A percentile compares a stretch with the other conserved stretches of the same genome.
Conservation (phyloP, 306 rosid species). For the Abrus precatorius region DNA sequence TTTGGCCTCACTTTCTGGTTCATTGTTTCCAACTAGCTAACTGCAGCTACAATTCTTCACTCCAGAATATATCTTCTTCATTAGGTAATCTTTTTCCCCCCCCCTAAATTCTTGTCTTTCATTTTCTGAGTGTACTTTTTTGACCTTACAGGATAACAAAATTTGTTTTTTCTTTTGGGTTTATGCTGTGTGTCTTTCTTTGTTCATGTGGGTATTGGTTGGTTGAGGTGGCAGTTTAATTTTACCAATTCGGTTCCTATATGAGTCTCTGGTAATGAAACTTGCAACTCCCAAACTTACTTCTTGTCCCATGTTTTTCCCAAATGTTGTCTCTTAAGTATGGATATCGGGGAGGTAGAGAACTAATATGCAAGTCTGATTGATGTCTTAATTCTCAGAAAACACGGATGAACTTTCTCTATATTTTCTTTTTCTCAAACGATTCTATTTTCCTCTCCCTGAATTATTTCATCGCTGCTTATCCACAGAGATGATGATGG, state of each 20-base stretch:
- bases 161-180: conserved; percentile 11
- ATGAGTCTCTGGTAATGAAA: conserved; percentile 32
- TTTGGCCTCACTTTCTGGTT: conserved; percentile 45
- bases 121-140: conserved; percentile 38
- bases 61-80: conserved; percentile 34
- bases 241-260: conserved; percentile 37
- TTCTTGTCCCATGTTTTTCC: conserved; percentile 21
- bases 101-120: conserved; percentile 1
- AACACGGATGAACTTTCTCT: neutral
- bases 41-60: conserved; percentile 36
- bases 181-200: conserved; percentile 37
- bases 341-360: neutral
- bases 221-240: conserved; percentile 12
- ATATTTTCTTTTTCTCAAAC: neutral
- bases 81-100: conserved; percentile 11
- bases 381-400: conserved; percentile 29
- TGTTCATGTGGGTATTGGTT: conserved; percentile 40
- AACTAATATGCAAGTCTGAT: conserved; percentile 28
- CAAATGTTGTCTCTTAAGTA: neutral
- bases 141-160: conserved; percentile 26
- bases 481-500: conserved; percentile 45
- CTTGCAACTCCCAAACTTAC: conserved; percentile 19
- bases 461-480: conserved; percentile 26
- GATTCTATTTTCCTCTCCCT: neutral
- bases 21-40: conserved; percentile 36